Conservation (phyloP, 176 grass and related monocot genomes). For the Triticum timopheevii region DNA sequence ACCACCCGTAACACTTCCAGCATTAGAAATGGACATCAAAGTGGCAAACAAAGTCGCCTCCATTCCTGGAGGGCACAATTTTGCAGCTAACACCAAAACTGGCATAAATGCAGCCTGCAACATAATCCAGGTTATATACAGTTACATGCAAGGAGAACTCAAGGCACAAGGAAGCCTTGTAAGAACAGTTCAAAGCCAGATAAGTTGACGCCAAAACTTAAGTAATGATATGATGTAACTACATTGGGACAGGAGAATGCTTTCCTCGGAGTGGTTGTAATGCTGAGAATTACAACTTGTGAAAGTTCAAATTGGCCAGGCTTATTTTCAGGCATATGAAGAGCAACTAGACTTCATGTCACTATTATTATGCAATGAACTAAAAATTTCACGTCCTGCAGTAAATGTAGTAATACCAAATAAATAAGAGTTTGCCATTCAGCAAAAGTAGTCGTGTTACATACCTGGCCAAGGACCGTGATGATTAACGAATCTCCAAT, state of each 20-base stretch:
- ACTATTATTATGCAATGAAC: background rate
- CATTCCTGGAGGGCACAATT: conserved; percentile 88
- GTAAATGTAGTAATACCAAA: conserved; percentile 16
- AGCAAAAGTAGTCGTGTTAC: conserved; percentile 1
- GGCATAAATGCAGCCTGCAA: conserved; percentile 99
- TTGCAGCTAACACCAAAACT: conserved; percentile 93
- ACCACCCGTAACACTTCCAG: conserved; percentile 84
- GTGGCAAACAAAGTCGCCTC: conserved; percentile 98
- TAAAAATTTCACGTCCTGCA: background rate
- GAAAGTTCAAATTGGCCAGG: background rate
- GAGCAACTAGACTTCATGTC: background rate
- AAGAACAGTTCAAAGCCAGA: conserved; percentile 16
- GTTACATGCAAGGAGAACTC: conserved; percentile 18
- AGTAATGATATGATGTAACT: background rate
- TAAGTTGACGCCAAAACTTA: conserved; percentile 24
- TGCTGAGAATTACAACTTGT: background rate
- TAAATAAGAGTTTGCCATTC: background rate
- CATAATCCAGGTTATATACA: conserved; percentile 18
- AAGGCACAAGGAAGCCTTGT: conserved; percentile 3
- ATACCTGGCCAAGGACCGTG: conserved; percentile 93
- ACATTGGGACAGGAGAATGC: conserved; percentile 4
- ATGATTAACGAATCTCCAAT: conserved; percentile 98
- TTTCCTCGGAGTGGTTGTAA: conserved; percentile 14
- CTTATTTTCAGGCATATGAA: background rate
- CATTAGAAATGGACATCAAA: conserved; percentile 97